phyloP scores from a whole-genome alignment of 768 basidiomycete species.

The Trametes cingulata region DNA sequence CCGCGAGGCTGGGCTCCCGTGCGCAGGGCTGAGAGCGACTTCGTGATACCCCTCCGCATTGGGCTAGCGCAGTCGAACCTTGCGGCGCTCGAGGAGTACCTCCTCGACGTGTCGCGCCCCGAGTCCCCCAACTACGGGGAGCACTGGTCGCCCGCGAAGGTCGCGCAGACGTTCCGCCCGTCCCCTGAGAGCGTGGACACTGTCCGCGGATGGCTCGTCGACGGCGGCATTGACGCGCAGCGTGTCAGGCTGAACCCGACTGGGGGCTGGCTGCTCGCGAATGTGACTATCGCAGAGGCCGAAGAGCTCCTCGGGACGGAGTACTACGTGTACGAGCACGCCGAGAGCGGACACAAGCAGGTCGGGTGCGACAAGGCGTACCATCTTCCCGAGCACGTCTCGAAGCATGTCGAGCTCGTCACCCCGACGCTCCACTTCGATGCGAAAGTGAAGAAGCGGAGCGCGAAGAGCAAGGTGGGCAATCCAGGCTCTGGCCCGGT shows the following conservation, averaged over 20 bases:
- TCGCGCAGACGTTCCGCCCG: slow-evolving; percentile 49
- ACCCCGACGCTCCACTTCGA: slow-evolving; percentile 75
- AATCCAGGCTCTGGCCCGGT: slow-evolving; percentile 20
- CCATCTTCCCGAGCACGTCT: slow-evolving; percentile 59
- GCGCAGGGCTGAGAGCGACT: slow-evolving; percentile 38
- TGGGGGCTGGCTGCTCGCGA: slow-evolving; percentile 48
- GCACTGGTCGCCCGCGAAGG: slow-evolving; percentile 47
- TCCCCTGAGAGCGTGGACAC: slow-evolving; percentile 40
- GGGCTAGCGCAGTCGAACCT: slow-evolving; percentile 50
- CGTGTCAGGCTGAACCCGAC: slow-evolving; percentile 41
- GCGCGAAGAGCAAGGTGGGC: slow-evolving; percentile 9
- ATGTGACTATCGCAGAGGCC: slow-evolving; percentile 45
- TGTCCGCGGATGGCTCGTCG: slow-evolving; percentile 46
- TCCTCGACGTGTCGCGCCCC: slow-evolving; percentile 52
- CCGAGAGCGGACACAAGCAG: slow-evolving; percentile 48
- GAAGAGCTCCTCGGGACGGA: slow-evolving; percentile 46
- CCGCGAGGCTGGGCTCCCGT: slow-evolving; percentile 41
- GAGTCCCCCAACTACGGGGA: slow-evolving; percentile 51
- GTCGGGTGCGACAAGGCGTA: slow-evolving; percentile 61
- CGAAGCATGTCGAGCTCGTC: slow-evolving; percentile 62
- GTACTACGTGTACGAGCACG: slow-evolving; percentile 53
- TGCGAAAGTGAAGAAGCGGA: slow-evolving; percentile 27
- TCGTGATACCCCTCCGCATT: slow-evolving; percentile 47
- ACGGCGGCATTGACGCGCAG: slow-evolving; percentile 41
- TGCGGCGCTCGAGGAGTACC: slow-evolving; percentile 44